Percentiles rank a stretch among this genome's conserved stretches.
These are phyloP conservation scores for Entomortierella beljakovae DNA, from an alignment of 192 early-diverging fungal species.

Conservation along the genomic window DNA sequence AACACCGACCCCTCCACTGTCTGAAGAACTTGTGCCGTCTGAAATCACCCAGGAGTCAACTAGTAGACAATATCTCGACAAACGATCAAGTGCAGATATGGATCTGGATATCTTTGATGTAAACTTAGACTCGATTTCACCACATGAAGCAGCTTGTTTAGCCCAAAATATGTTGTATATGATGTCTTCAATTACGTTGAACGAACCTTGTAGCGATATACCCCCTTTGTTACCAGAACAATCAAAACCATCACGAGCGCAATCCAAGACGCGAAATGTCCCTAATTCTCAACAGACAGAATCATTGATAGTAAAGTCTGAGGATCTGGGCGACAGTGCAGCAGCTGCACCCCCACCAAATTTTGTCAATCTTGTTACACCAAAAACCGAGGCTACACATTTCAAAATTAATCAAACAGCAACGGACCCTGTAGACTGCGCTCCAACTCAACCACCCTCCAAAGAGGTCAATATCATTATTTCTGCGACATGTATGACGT, in stretches of 20 bases:
- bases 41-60: too few relatives aligned
- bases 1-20: too few relatives aligned
- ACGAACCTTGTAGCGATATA: not conserved
- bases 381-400: not conserved
- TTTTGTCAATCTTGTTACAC: not conserved
- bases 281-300: not conserved
- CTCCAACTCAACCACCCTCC: conserved; percentile 10
- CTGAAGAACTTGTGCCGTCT: too few relatives aligned
- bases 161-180: conserved; percentile 33
- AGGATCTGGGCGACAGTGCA: not conserved
- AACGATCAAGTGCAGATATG: not conserved
- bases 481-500: conserved; percentile 19
- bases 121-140: conserved; percentile 25
- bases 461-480: conserved; percentile 8
- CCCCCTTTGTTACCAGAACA: not conserved
- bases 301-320: not conserved
- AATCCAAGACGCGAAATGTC: not conserved
- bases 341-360: not conserved
- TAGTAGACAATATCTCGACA: not conserved
- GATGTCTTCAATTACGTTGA: not conserved
- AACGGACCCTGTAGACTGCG: not conserved
- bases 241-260: not conserved
- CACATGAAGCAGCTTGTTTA: conserved; percentile 16
- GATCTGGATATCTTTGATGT: conserved; percentile 30
- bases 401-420: not conserved